These are phyloP conservation scores for Tetrahymena borealis DNA, from an alignment of 73 alveolate genomes.

Conservation along the genomic window DNA sequence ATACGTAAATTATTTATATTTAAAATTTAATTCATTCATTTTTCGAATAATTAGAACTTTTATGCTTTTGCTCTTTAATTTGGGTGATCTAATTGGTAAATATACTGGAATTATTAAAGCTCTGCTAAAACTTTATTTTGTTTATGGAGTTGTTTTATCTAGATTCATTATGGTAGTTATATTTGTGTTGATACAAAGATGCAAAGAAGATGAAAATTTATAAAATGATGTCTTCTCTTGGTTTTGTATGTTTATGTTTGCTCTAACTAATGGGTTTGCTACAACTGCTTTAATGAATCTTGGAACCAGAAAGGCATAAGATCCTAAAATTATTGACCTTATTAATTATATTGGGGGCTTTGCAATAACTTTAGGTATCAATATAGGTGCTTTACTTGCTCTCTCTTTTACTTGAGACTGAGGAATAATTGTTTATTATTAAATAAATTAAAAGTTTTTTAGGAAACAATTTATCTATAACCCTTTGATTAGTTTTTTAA, in stretches of 20 bases:
- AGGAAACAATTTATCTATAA: background rate
- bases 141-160: background rate
- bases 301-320: background rate
- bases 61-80: background rate
- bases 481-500: too few species aligned
- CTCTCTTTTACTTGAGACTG: background rate
- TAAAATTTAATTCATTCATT: background rate
- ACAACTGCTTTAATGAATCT: background rate
- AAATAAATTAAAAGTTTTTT: background rate
- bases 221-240: background rate
- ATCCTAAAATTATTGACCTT: background rate
- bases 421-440: background rate
- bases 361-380: background rate
- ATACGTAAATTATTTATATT: background rate
- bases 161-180: background rate
- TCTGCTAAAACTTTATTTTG: background rate
- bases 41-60: background rate
- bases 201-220: background rate
- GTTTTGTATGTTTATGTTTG: background rate
- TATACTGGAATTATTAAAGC: background rate
- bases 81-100: background rate
- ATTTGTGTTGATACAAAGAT: background rate
- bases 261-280: background rate
- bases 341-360: background rate
- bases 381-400: background rate